phyloP scores from a whole-genome alignment of 2,329 filamentous ascomycete species.

The Hypoxylon sp. region DNA sequence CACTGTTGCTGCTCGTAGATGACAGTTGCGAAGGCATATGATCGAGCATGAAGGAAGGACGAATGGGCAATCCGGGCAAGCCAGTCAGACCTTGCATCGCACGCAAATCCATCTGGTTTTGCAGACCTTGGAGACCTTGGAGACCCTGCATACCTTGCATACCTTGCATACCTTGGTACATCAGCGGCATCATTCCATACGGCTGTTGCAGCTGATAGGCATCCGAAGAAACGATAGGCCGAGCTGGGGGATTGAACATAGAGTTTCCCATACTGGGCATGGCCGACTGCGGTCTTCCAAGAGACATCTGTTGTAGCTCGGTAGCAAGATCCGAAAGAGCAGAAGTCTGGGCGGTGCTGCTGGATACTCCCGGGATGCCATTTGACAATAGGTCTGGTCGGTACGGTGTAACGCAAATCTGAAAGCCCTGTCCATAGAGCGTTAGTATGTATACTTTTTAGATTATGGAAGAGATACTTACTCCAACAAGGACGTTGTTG shows the following conservation, averaged over 20 bases:
- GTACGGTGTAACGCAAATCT: slow-evolving; percentile 48
- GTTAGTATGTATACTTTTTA: slow-evolving; percentile 16
- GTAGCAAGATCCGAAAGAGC: slow-evolving; percentile 42
- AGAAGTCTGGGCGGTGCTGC: slow-evolving; percentile 41
- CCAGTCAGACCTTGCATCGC: neutral
- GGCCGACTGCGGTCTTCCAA: slow-evolving; percentile 45
- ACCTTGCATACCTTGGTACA: slow-evolving; percentile 46
- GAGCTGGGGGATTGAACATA: slow-evolving; percentile 45
- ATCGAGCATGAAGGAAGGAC: slow-evolving; percentile 52
- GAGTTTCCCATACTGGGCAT: slow-evolving; percentile 38
- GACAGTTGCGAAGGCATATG: slow-evolving; percentile 50
- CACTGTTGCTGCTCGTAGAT: slow-evolving; percentile 43
- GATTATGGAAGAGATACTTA: slow-evolving; percentile 43
- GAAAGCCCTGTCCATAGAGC: slow-evolving; percentile 40
- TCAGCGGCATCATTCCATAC: slow-evolving; percentile 54
- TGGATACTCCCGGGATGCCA: slow-evolving; percentile 32
- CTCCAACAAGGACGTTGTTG: slow-evolving; percentile 54
- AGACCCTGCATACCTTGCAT: no score
- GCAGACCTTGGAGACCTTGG: neutral
- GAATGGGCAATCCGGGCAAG: slow-evolving; percentile 46
- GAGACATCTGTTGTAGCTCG: slow-evolving; percentile 47
- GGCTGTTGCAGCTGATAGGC: slow-evolving; percentile 49
- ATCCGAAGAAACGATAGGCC: slow-evolving; percentile 37
- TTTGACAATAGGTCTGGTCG: slow-evolving; percentile 46
- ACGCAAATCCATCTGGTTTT: no score